Conservation (phyloP, 192 early-diverging fungal genomes). For the Coemansia sp. region DNA sequence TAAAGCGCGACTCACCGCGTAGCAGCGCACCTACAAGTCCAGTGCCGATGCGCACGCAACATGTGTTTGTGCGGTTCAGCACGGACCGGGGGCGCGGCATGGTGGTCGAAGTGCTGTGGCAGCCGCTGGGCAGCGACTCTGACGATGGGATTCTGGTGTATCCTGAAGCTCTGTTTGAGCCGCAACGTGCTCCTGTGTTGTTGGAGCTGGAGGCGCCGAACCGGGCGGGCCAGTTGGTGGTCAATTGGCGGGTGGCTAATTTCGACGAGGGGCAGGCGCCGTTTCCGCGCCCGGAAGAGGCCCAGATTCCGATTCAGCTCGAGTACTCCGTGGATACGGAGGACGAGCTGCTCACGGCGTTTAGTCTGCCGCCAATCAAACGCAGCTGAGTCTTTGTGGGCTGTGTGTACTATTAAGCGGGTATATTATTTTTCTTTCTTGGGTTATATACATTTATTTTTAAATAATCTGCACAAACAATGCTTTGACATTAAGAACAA, state of each 20-base stretch:
- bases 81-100: constrained; percentile 50
- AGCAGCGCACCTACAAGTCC: constrained; percentile 1
- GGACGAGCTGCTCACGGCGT: constrained; percentile 37
- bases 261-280: constrained; percentile 56
- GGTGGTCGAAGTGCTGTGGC: constrained; percentile 48
- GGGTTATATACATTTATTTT: too few relatives aligned
- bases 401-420: background rate
- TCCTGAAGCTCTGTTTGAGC: constrained; percentile 45
- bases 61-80: constrained; percentile 34
- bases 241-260: constrained; percentile 52
- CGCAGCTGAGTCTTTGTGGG: constrained; percentile 13
- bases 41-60: constrained; percentile 5
- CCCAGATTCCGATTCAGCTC: constrained; percentile 43
- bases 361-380: constrained; percentile 27
- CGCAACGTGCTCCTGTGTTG: constrained; percentile 48
- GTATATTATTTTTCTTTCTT: background rate
- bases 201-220: constrained; percentile 50
- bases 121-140: constrained; percentile 12
- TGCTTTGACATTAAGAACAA: too few relatives aligned
- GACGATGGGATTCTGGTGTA: constrained; percentile 32
- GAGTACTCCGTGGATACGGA: constrained; percentile 50
- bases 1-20: constrained; percentile 27
- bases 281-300: constrained; percentile 43
- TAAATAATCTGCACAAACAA: too few relatives aligned
- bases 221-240: constrained; percentile 29